Evolutionary conservation across 2,329 filamentous ascomycete species (phyloP), one percentile per base, ranked within the genome.

Genomic region (Dothistroma septosporum): DNA sequence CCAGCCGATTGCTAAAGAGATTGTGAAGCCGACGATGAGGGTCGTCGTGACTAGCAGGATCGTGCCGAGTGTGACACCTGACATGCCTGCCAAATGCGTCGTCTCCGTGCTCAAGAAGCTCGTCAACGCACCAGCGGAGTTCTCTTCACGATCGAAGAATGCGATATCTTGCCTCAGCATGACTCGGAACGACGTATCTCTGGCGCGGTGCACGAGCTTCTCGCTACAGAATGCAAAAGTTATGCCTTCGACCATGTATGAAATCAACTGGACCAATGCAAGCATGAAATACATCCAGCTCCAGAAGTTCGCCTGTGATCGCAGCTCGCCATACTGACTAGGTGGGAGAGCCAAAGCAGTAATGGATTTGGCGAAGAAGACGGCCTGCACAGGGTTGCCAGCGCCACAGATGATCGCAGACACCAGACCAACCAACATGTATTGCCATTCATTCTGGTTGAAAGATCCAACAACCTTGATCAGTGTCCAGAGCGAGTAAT

Each of bases 81-180:
- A 92, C 52, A 97, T 85, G 14, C 94, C 92, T 16, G 92, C 89
- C 32, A 97, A 82, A 70, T 95, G 88, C 0, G 91, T 96, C 0
- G 92, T 92, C 76, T 96, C 90, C 0, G 91, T 95, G 1, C 90
- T 92, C 12, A 97, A 79, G 77, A 96, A 94, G 0, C 89, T 91
- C 0, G 92, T 96, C 68, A 99, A 79, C 0, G 92, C 89, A 66
- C 94, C 94, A 7, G 91, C 87, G 7, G 89, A 92, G 74, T 97
- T 96, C 74, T 94, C 89, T 64, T 95, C 90, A 49, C 82, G 83
- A 74, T 97, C 94, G 69, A 97, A 99, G 75, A 92, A 97, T 31
- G 86, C 80, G 61, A 97, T 92, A 64, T 97, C 94, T 76, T 97
- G 93, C 65, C 92, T 89, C 55, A 97, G 85, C 79, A 97, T 91